Conservation (phyloP, 306 rosid species). For the Glycyrrhiza uralensis region DNA sequence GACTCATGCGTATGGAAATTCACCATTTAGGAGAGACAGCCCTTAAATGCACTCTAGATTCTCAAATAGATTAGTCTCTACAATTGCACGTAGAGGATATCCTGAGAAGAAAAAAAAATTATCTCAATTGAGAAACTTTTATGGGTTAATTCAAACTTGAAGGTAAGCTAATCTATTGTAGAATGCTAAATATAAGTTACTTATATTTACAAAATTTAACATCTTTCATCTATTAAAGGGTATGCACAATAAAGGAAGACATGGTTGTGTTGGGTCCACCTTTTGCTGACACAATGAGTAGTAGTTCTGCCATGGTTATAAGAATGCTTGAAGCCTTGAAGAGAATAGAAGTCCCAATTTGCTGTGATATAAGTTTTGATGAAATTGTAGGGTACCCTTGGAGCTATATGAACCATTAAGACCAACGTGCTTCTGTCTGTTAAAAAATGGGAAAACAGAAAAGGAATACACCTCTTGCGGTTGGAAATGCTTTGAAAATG, state of each 20-base stretch:
- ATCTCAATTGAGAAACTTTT: neutral
- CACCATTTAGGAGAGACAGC: too few species aligned
- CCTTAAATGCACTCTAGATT: too few species aligned
- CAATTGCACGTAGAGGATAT: too few species aligned
- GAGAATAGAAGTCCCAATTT: neutral
- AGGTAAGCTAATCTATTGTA: neutral
- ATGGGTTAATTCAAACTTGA: neutral
- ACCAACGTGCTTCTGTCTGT: slow-evolving; percentile 26
- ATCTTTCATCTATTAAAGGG: neutral
- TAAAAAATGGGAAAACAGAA: slow-evolving; percentile 12
- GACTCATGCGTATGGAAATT: too few species aligned
- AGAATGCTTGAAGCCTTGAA: neutral
- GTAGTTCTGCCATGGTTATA: neutral
- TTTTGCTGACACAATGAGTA: neutral
- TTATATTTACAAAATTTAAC: neutral
- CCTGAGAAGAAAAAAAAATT: too few species aligned
- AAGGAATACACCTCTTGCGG: neutral
- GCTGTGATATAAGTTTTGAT: neutral
- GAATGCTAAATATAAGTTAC: neutral
- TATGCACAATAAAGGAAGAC: neutral
- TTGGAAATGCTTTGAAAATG: neutral
- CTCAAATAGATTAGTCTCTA: too few species aligned
- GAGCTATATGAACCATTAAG: neutral
- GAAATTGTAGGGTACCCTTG: neutral
- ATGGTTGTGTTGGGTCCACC: neutral